Conservation (phyloP, 192 early-diverging fungal species). For the Coemansia sp. region DNA sequence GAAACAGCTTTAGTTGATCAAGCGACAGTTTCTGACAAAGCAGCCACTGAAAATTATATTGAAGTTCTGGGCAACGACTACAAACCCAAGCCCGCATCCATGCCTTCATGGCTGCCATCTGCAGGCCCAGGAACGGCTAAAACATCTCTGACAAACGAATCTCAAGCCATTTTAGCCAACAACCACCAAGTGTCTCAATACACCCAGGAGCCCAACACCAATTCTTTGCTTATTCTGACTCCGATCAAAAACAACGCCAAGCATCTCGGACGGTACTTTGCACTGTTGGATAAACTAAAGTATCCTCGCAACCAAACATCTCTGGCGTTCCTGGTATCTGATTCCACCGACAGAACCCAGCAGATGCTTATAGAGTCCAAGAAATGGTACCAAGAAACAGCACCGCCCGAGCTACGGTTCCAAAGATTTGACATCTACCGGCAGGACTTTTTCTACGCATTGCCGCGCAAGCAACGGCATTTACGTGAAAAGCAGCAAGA, state of each 20-base stretch:
- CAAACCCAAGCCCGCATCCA: slow-evolving; percentile 20
- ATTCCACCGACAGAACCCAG: slow-evolving; percentile 60
- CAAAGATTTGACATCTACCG: slow-evolving; percentile 60
- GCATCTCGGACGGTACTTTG: slow-evolving; percentile 62
- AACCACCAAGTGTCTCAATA: slow-evolving; percentile 26
- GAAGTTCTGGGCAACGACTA: slow-evolving; percentile 37
- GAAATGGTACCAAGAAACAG: slow-evolving; percentile 42
- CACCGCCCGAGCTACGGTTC: slow-evolving; percentile 54
- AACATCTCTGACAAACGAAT: slow-evolving; percentile 21
- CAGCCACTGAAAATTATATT: slow-evolving; percentile 12
- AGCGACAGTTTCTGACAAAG: not conserved
- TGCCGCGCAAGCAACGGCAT: slow-evolving; percentile 59
- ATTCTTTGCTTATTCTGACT: slow-evolving; percentile 62
- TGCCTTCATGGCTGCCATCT: slow-evolving; percentile 47
- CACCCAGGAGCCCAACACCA: slow-evolving; percentile 30
- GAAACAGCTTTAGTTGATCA: not conserved
- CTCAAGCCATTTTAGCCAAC: slow-evolving; percentile 25
- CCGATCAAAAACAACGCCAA: slow-evolving; percentile 63
- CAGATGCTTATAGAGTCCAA: slow-evolving; percentile 49
- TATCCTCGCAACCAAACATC: slow-evolving; percentile 66
- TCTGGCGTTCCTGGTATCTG: slow-evolving; percentile 66
- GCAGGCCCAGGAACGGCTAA: not conserved
- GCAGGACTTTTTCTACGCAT: slow-evolving; percentile 55
- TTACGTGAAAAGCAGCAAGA: slow-evolving; percentile 57
- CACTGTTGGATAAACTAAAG: slow-evolving; percentile 54